A percentile compares a stretch with the other conserved stretches of the same genome.
phyloP scores from a whole-genome alignment of 768 basidiomycete genomes.

The Macrolepiota dolichaula region DNA sequence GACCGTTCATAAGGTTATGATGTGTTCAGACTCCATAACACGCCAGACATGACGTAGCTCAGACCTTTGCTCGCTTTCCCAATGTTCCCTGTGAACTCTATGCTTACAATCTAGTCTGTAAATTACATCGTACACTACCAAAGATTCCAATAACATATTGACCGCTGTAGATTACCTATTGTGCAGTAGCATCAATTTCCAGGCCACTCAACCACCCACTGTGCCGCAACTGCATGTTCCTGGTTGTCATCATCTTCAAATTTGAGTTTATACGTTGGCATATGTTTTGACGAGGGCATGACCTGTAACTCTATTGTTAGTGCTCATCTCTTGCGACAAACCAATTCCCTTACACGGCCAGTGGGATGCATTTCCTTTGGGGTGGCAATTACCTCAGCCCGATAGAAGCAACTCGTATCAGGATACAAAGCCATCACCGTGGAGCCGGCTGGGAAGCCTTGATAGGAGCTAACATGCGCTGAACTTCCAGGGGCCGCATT shows the following conservation, averaged over 20 bases:
- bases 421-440: conserved; percentile 88
- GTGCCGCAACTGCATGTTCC: conserved; percentile 71
- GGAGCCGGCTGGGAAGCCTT: conserved; percentile 66
- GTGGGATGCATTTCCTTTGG: conserved; percentile 43
- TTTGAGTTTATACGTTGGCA: conserved; percentile 70
- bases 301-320: conserved; percentile 17
- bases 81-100: background rate
- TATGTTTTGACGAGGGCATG: conserved; percentile 41
- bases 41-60: background rate
- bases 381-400: conserved; percentile 76
- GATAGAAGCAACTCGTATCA: conserved; percentile 89
- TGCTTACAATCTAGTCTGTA: conserved; percentile 7
- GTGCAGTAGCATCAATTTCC: background rate
- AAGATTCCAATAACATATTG: conserved; percentile 8
- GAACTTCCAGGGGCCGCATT: conserved; percentile 52
- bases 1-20: background rate
- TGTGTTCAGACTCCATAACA: background rate
- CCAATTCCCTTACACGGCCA: conserved; percentile 27
- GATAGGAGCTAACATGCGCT: conserved; percentile 66
- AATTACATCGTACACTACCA: conserved; percentile 6
- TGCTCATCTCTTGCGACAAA: background rate
- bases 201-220: conserved; percentile 83
- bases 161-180: background rate
- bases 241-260: conserved; percentile 90
- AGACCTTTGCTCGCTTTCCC: background rate